Evolutionary conservation across 2,329 filamentous ascomycete species (phyloP).

Genomic region (Xylogone sp.): DNA sequence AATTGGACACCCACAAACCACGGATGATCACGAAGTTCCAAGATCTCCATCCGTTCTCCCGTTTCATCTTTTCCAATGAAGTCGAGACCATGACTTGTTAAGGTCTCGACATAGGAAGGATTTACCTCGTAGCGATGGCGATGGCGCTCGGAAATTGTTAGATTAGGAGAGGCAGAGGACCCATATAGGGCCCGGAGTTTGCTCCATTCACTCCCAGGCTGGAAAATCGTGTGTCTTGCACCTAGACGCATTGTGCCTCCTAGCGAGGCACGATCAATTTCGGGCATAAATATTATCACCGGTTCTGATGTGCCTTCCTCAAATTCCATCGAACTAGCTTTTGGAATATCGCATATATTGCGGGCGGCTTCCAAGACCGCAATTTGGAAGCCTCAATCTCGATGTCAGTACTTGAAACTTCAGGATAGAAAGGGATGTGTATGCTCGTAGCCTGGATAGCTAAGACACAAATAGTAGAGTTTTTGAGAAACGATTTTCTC

Average conservation of each 20-base stretch:
- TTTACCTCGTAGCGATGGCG: slow-evolving; percentile 91
- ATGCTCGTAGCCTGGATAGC: background rate
- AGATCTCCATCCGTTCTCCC: slow-evolving; percentile 75
- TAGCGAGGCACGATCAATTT: slow-evolving; percentile 70
- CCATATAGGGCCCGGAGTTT: slow-evolving; percentile 74
- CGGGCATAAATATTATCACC: slow-evolving; percentile 88
- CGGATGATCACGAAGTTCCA: slow-evolving; percentile 79
- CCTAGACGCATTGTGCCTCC: slow-evolving; percentile 88
- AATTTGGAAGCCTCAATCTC: slow-evolving; percentile 52
- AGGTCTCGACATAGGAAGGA: slow-evolving; percentile 65
- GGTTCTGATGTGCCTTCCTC: slow-evolving; percentile 25
- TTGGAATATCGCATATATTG: slow-evolving; percentile 62
- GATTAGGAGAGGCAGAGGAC: slow-evolving; percentile 29
- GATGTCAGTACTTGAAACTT: background rate
- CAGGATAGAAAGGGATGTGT: background rate
- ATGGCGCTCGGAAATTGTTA: slow-evolving; percentile 67
- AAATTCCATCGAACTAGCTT: slow-evolving; percentile 28
- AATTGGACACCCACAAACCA: slow-evolving; percentile 86
- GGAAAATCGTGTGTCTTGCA: slow-evolving; percentile 70
- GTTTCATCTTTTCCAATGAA: slow-evolving; percentile 79
- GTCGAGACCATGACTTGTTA: slow-evolving; percentile 65
- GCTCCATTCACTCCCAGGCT: slow-evolving; percentile 72
- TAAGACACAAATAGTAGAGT: background rate
- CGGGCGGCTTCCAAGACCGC: slow-evolving; percentile 87
- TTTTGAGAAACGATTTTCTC: background rate